Conservation (phyloP, 1,139 yeast genomes). For the Pichia sp. region DNA sequence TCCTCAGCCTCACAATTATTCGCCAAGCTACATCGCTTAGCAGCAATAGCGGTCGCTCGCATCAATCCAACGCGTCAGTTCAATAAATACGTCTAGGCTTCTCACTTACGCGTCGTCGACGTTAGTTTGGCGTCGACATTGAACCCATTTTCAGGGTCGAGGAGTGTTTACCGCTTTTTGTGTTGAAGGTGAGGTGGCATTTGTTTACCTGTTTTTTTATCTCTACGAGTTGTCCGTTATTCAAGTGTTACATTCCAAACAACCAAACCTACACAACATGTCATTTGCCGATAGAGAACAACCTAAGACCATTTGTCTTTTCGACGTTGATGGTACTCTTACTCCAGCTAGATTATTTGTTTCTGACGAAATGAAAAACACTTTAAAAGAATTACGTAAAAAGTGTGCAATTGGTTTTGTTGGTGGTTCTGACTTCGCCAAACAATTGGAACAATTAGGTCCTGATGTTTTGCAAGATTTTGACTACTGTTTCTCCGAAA, state of each 20-base stretch:
- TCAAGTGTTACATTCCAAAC: neutral
- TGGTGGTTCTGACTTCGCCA: conserved; percentile 93
- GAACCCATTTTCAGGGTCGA: no score
- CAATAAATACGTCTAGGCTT: no score
- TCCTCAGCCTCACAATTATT: no score
- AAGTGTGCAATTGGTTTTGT: conserved; percentile 95
- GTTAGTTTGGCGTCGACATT: no score
- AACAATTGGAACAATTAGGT: conserved; percentile 96
- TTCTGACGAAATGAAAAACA: conserved; percentile 71
- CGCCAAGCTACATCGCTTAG: no score
- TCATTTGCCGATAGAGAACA: conserved; percentile 45
- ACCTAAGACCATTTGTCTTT: conserved; percentile 64
- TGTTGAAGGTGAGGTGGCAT: neutral
- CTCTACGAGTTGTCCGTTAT: neutral
- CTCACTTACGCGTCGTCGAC: no score
- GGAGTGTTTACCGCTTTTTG: no score
- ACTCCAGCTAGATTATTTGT: conserved; percentile 90
- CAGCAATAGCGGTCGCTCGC: no score
- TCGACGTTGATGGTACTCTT: conserved; percentile 97
- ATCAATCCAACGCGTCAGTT: no score
- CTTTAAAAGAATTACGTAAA: conserved; percentile 69
- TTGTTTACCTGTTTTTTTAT: neutral
- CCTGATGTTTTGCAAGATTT: conserved; percentile 65
- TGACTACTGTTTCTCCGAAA: conserved; percentile 95
- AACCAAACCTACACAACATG: conserved; percentile 25